phyloP scores from a whole-genome alignment of 129 eudicot species.

The Escallonia herrerae region DNA sequence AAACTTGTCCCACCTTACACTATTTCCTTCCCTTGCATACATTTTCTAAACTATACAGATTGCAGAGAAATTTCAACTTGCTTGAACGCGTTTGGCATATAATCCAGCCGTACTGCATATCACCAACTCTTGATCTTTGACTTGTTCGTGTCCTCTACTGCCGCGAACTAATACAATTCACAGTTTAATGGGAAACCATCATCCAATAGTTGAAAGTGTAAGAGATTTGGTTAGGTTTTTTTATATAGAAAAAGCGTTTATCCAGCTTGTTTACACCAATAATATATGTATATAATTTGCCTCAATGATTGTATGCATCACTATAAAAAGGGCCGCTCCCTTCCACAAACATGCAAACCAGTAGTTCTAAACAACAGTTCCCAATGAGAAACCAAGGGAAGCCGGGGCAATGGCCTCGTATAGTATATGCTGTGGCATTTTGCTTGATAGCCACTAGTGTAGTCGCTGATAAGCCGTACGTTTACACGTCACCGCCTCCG shows the following conservation, averaged over 20 bases:
- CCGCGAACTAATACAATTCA: too few species aligned
- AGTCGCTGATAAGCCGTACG: constrained; percentile 1
- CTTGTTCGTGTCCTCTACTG: too few species aligned
- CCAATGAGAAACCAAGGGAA: not conserved
- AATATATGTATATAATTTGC: not conserved
- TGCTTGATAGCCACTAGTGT: constrained; percentile 3
- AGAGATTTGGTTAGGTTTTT: not conserved
- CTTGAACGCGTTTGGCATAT: too few species aligned
- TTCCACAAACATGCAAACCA: not conserved
- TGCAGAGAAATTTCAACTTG: too few species aligned
- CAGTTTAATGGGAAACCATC: not conserved
- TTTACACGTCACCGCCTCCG: constrained; percentile 1
- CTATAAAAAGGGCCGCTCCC: not conserved
- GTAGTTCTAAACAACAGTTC: not conserved
- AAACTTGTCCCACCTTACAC: too few species aligned
- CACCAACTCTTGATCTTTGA: too few species aligned
- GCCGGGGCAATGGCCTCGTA: constrained; percentile 2
- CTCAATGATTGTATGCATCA: not conserved
- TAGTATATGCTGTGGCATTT: constrained; percentile 4
- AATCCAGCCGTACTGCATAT: too few species aligned
- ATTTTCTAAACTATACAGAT: too few species aligned
- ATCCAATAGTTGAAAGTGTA: not conserved
- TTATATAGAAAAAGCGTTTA: not conserved
- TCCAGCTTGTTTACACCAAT: not conserved
- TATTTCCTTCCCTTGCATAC: too few species aligned